phyloP scores from a whole-genome alignment of 2,329 filamentous ascomycete species.

The Aspergillaceae sp. region DNA sequence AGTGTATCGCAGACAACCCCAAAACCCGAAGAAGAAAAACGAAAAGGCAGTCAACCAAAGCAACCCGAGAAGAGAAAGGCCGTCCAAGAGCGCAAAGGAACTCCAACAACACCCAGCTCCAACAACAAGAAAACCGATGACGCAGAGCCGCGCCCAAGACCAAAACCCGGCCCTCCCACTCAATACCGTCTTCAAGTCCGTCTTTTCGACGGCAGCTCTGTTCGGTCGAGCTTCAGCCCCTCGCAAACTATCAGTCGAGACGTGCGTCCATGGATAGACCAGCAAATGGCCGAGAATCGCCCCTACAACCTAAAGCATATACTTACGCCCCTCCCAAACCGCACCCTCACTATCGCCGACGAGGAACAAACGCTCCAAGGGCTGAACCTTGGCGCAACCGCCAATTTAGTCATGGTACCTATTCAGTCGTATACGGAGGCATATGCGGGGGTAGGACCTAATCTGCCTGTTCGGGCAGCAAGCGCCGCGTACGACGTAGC shows the following conservation, averaged over 20 bases:
- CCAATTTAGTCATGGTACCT: conserved; percentile 74
- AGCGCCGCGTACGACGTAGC: conserved; percentile 35
- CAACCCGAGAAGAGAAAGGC: conserved; percentile 47
- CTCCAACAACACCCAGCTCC: conserved; percentile 5
- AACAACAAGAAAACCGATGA: conserved; percentile 4
- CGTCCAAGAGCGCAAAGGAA: conserved; percentile 47
- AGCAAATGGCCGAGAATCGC: conserved; percentile 45
- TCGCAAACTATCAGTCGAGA: conserved; percentile 53
- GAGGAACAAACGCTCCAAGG: conserved; percentile 56
- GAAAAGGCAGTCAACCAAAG: conserved; percentile 17
- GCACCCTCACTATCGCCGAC: conserved; percentile 63
- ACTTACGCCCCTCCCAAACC: conserved; percentile 67
- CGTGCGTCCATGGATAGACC: conserved; percentile 71
- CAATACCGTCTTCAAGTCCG: conserved; percentile 64
- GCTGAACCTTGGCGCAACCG: conserved; percentile 66
- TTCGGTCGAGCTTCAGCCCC: conserved; percentile 63
- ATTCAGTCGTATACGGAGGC: conserved; percentile 54
- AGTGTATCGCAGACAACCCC: conserved; percentile 46
- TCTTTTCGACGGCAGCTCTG: conserved; percentile 72
- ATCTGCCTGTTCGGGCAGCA: conserved; percentile 34
- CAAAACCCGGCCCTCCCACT: conserved; percentile 16
- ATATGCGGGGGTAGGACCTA: conserved; percentile 39
- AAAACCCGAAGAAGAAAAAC: conserved; percentile 58
- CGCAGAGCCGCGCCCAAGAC: conserved; percentile 5
- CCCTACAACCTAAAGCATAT: conserved; percentile 83